phyloP scores from a whole-genome alignment of 331 rosid genomes.

The Acacia concinna region DNA sequence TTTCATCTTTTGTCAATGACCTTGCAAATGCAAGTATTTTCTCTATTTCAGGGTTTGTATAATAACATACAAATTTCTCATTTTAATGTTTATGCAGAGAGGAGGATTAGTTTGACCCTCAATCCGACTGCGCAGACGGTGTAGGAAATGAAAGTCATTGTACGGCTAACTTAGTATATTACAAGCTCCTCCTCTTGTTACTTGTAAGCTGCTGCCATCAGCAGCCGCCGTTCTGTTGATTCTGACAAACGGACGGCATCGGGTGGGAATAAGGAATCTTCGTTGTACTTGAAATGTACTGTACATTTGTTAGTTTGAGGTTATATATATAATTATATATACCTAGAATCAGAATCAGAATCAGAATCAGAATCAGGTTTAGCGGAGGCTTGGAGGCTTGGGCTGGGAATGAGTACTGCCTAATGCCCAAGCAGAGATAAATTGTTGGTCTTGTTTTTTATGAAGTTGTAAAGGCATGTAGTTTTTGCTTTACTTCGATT shows the following conservation, averaged over 20 bases:
- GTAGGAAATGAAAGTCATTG: constrained; percentile 51
- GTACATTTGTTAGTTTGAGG: constrained; percentile 85
- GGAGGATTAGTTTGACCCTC: constrained; percentile 88
- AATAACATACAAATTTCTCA: neutral
- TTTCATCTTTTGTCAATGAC: neutral
- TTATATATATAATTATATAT: constrained; percentile 44
- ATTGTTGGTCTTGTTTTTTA: constrained; percentile 41
- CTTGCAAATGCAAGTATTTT: neutral
- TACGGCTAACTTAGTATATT: constrained; percentile 88
- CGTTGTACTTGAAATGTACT: constrained; percentile 81
- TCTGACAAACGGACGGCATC: constrained; percentile 46
- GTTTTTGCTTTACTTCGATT: constrained; percentile 5
- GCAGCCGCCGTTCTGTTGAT: constrained; percentile 32
- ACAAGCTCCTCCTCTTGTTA: constrained; percentile 46
- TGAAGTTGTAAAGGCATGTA: constrained; percentile 51
- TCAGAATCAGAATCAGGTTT: constrained; percentile 50
- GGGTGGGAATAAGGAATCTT: constrained; percentile 56
- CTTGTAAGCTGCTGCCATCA: constrained; percentile 27
- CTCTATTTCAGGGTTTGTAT: neutral
- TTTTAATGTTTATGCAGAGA: constrained; percentile 59
- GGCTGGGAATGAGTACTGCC: constrained; percentile 42
- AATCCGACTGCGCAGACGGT: constrained; percentile 62
- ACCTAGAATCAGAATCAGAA: constrained; percentile 45
- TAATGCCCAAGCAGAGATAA: constrained; percentile 51
- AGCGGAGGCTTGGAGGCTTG: constrained; percentile 42